Evolutionary conservation across 2,329 filamentous ascomycete genomes (phyloP), one percentile per base, ranked within the genome.

Genomic region (Sclerotinia nivalis): DNA sequence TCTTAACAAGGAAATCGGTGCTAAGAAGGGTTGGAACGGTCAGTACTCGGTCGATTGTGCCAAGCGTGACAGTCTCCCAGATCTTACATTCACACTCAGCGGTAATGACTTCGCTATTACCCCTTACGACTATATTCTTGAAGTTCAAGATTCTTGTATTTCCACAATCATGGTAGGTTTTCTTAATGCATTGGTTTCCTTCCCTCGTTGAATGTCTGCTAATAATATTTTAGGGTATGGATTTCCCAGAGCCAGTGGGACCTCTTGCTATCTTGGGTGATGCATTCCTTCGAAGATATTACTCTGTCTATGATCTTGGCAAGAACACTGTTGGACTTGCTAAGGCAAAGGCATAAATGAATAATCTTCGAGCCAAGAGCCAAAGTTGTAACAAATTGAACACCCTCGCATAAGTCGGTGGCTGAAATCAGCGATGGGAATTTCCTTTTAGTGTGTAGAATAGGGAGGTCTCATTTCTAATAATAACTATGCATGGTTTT

Each of bases 1-100:
- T 74, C 86, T 99, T 83, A 99, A 99, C 88, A 91, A 92, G 83
- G 91, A 97, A 85, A 97, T 99, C 73, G 96, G 96, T 74, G 96
- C 96, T 75, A 97, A 96, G 89, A 99, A 98, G 89, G 88, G 91
- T 72, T 99, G 90, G 85, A 97, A 95, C 81, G 96, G 96, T 77
- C 96, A 99, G 85, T 99, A 97, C 87, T 92, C 90, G 20, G 85
- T 99, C 72, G 96, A 98, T 75, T 99, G 96, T 82, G 84, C 85
- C 74, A 93, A 92, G 85, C 92, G 93, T 77, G 87, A 91, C 79
- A 86, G 84, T 73, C 90, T 99, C 66, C 94, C 96, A 74, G 94
- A 98, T 78, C 87, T 99, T 76, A 93, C 91, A 77, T 98, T 99
- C 83, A 94, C 87, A 74, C 89, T 99, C 64, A 89, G 88, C 75